phyloP scores from a whole-genome alignment of 2,329 filamentous ascomycete genomes.

The Aspergillus viridinutans region DNA sequence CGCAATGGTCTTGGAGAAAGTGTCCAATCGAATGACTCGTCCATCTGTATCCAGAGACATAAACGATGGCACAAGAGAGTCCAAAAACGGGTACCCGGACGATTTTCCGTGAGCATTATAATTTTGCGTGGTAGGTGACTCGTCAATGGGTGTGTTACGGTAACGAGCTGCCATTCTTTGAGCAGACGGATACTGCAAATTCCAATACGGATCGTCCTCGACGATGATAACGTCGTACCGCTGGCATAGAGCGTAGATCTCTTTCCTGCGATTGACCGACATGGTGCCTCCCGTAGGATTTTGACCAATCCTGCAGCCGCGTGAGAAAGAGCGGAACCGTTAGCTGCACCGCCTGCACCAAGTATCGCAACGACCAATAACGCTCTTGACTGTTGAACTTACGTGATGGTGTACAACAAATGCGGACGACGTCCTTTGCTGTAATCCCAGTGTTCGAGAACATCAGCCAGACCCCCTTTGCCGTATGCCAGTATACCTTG shows the following conservation, averaged over 20 bases:
- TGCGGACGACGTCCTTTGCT: slow-evolving; percentile 71
- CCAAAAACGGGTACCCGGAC: slow-evolving; percentile 71
- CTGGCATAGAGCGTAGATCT: slow-evolving; percentile 75
- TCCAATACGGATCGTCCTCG: slow-evolving; percentile 96
- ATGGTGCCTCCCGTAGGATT: slow-evolving; percentile 80
- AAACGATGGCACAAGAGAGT: slow-evolving; percentile 78
- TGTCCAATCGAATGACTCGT: slow-evolving; percentile 83
- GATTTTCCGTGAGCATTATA: slow-evolving; percentile 46
- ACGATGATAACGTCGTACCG: slow-evolving; percentile 85
- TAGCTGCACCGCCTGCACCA: slow-evolving; percentile 2
- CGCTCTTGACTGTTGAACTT: slow-evolving; percentile 39
- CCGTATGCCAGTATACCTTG: slow-evolving; percentile 75
- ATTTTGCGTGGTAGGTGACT: slow-evolving; percentile 35
- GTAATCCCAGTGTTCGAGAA: slow-evolving; percentile 78
- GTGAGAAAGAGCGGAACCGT: slow-evolving; percentile 1
- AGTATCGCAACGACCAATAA: background rate
- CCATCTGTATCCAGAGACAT: slow-evolving; percentile 78
- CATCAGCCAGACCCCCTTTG: slow-evolving; percentile 68
- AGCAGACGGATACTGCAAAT: slow-evolving; percentile 80
- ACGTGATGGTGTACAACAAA: slow-evolving; percentile 87
- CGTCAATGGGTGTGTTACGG: slow-evolving; percentile 23
- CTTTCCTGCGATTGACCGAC: slow-evolving; percentile 66
- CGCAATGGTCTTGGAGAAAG: slow-evolving; percentile 88
- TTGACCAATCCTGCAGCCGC: slow-evolving; percentile 65
- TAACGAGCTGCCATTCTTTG: slow-evolving; percentile 38